Evolutionary conservation across 129 eudicot genomes (phyloP).

Genomic region (carrot (Daucus carota)): DNA sequence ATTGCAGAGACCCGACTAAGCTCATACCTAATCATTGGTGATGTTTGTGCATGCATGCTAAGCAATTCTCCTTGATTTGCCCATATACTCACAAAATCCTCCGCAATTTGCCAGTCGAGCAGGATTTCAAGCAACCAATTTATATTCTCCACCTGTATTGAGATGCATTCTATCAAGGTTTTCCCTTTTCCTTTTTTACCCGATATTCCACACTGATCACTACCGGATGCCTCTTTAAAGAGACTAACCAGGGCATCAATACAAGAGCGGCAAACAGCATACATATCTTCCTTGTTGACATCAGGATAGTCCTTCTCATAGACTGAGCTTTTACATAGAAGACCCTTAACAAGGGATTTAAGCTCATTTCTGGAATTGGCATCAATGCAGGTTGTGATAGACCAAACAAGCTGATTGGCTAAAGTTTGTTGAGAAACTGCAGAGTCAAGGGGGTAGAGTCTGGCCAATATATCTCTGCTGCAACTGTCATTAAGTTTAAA

Average conservation of each 20-base stretch:
- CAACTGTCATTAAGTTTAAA: slow-evolving; percentile 30
- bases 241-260: slow-evolving; percentile 26
- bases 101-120: slow-evolving; percentile 55
- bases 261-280: slow-evolving; percentile 34
- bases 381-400: slow-evolving; percentile 37
- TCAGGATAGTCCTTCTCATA: slow-evolving; percentile 39
- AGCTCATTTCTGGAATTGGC: slow-evolving; percentile 55
- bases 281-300: slow-evolving; percentile 45
- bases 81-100: slow-evolving; percentile 57
- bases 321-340: slow-evolving; percentile 48
- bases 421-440: slow-evolving; percentile 30
- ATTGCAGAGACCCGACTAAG: slow-evolving; percentile 58
- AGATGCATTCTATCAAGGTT: slow-evolving; percentile 44
- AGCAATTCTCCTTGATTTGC: slow-evolving; percentile 37
- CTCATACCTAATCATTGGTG: slow-evolving; percentile 63
- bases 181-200: slow-evolving; percentile 14
- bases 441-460: slow-evolving; percentile 28
- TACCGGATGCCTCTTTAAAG: slow-evolving; percentile 41
- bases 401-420: slow-evolving; percentile 38
- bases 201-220: not conserved
- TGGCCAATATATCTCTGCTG: slow-evolving; percentile 34
- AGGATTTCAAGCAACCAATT: slow-evolving; percentile 55
- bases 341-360: slow-evolving; percentile 56
- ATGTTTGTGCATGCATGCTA: slow-evolving; percentile 30
- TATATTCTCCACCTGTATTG: slow-evolving; percentile 57